Evolutionary conservation across 225 moss, liverwort and hornwort species (phyloP), one percentile per base, ranked within the genome.

Genomic region (Antitrichia curtipendula): DNA sequence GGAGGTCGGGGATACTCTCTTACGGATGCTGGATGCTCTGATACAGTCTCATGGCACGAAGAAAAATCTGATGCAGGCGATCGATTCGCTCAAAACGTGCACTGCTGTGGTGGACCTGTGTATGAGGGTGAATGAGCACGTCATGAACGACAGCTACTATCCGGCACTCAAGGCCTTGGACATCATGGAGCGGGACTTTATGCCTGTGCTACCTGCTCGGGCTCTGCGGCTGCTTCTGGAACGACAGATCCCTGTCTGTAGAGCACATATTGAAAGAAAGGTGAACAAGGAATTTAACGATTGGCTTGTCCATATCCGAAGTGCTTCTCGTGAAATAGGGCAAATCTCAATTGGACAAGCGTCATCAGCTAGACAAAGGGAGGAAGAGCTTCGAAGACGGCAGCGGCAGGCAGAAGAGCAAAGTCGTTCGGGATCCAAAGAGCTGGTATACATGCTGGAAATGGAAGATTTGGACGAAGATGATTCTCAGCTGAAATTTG

Each of bases 401-500:
- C 98, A 99, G 88, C 91, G 97, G 80, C 95, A 96, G 90, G 98
- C 97, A 28, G 98, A 99, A 86, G 98, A 99, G 89, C 98, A 99
- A 91, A 97, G 96, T 84, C 95, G 97, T 32, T 95, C 92, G 41
- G 97, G 98, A 64, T 92, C 96, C 56, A 95, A 96, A 82, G 97
- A 99, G 83, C 90, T 95, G 61, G 96, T 97, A 5, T 99, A 99
- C 63, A 97, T 95, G 96, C 93, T 99, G 68, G 95, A 99, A 91
- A 95, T 97, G 95, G 97, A 99, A 84, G 95, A 97, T 80, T 83
- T 93, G 69, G 95, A 99, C 57, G 98, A 97, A 89, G 98, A 97
- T 80, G 96, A 97, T 81, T 95, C 97, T 32, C 95, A 90, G 76
- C 89, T 97, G n/a, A 97, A 96, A 83, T 96, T 97, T 75, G 98